phyloP scores from a whole-genome alignment of 2,329 filamentous ascomycete genomes.

The Ophiostoma quercus region DNA sequence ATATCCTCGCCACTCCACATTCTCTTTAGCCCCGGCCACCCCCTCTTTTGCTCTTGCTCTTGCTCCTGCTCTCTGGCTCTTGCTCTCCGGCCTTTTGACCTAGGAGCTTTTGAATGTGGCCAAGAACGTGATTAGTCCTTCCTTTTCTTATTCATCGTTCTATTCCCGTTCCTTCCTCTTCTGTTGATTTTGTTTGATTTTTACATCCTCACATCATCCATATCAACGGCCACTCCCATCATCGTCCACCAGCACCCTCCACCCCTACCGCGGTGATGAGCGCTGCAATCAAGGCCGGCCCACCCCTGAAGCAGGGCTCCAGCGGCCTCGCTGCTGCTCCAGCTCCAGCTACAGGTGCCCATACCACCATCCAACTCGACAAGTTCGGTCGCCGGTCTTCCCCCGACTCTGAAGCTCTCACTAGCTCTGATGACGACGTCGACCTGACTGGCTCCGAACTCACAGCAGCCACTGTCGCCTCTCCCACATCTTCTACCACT shows the following conservation, averaged over 20 bases:
- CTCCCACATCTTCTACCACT: conserved; percentile 13
- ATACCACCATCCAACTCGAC: conserved; percentile 60
- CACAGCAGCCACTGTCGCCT: not conserved
- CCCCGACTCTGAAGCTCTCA: conserved; percentile 87
- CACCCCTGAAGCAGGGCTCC: conserved; percentile 49
- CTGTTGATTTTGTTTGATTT: not conserved
- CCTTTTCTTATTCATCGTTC: not conserved
- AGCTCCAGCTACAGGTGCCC: conserved; percentile 47
- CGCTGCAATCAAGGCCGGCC: conserved; percentile 47
- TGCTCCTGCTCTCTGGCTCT: not conserved
- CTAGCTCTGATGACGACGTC: conserved; percentile 88
- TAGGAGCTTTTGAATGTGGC: conserved; percentile 23
- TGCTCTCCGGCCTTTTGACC: not conserved
- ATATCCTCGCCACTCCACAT: conserved; percentile 10
- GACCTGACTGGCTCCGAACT: conserved; percentile 49
- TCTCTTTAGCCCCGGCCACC: conserved; percentile 11
- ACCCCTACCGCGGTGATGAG: conserved; percentile 42
- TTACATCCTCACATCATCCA: not conserved
- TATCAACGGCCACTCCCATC: not conserved
- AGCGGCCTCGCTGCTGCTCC: conserved; percentile 40
- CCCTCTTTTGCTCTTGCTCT: conserved; percentile 13
- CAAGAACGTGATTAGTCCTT: conserved; percentile 6
- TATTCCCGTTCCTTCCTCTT: not conserved
- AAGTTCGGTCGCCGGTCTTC: conserved; percentile 80
- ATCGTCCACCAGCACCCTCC: not conserved